These are phyloP conservation scores for Phytopythium cucurbitacearum DNA, from an alignment of 352 stramenopile species.

Conservation along the genomic window DNA sequence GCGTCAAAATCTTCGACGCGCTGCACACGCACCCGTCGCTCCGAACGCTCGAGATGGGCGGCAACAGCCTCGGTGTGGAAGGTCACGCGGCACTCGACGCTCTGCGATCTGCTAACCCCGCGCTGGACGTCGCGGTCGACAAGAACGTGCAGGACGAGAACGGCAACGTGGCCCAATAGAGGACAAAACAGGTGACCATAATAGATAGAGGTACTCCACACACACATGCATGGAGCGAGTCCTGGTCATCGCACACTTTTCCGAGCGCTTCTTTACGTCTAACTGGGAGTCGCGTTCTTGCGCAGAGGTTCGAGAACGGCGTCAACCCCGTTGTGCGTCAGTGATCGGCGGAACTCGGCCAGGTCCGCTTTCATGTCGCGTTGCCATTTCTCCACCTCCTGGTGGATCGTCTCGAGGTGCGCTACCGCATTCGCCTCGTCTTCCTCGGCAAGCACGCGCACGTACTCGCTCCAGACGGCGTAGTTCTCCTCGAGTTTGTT, in stretches of 20 bases:
- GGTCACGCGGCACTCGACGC: constrained; percentile 60
- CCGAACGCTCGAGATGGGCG: constrained; percentile 81
- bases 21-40: constrained; percentile 62
- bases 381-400: constrained; percentile 70
- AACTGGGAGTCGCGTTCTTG: constrained; percentile 21
- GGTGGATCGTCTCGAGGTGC: constrained; percentile 63
- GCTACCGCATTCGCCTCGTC: constrained; percentile 54
- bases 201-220: background rate
- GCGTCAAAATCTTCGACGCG: constrained; percentile 52
- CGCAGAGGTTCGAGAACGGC: constrained; percentile 35
- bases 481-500: constrained; percentile 68
- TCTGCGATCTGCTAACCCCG: constrained; percentile 48
- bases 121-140: constrained; percentile 72
- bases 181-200: constrained; percentile 11
- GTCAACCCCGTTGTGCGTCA: constrained; percentile 51
- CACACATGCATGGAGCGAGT: constrained; percentile 4
- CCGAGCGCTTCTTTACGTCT: constrained; percentile 4
- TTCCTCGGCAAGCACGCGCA: constrained; percentile 60
- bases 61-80: constrained; percentile 70
- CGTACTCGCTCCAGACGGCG: constrained; percentile 66
- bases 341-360: constrained; percentile 49
- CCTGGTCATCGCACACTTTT: background rate
- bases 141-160: constrained; percentile 77
- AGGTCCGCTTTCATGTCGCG: constrained; percentile 68
- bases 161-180: constrained; percentile 39